Conservation (phyloP, 2,329 filamentous ascomycete genomes). For the Ophiostoma sp. region DNA sequence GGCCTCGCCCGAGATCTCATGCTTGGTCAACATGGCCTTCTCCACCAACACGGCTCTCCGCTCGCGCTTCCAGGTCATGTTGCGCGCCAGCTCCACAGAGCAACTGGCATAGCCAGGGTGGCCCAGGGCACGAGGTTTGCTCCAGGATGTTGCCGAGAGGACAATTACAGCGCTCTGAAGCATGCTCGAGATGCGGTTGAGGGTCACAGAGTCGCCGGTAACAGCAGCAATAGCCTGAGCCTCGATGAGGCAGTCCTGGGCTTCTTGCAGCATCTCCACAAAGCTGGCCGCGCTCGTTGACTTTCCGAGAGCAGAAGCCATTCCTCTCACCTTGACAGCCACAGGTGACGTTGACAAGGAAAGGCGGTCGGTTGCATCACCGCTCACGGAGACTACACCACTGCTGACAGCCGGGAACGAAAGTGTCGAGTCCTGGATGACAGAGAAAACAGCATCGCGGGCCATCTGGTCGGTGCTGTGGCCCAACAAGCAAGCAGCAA, state of each 20-base stretch:
- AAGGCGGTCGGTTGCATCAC: conserved; percentile 45
- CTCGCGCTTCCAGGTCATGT: conserved; percentile 67
- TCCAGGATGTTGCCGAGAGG: conserved; percentile 60
- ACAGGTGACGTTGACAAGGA: conserved; percentile 42
- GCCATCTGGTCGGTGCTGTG: conserved; percentile 72
- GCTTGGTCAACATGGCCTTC: conserved; percentile 45
- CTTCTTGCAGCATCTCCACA: conserved; percentile 60
- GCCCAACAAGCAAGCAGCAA: conserved; percentile 66
- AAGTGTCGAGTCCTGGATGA: conserved; percentile 88
- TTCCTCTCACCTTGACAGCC: conserved; percentile 35
- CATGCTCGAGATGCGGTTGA: conserved; percentile 64
- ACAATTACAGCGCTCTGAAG: conserved; percentile 66
- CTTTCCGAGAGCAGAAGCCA: conserved; percentile 26
- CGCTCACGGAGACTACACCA: conserved; percentile 27
- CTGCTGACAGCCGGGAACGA: conserved; percentile 72
- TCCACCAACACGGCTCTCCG: conserved; percentile 53
- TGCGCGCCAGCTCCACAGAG: conserved; percentile 69
- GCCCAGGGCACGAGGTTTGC: conserved; percentile 47
- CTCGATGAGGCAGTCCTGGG: conserved; percentile 65
- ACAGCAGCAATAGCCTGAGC: conserved; percentile 60
- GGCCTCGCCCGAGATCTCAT: conserved; percentile 28
- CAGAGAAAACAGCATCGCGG: conserved; percentile 80
- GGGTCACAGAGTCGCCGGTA: conserved; percentile 56
- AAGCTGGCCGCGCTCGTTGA: conserved; percentile 46
- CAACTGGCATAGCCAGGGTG: conserved; percentile 61